Evolutionary conservation across 352 stramenopile genomes (phyloP).

Genomic region (Pythium vanterpoolii): DNA sequence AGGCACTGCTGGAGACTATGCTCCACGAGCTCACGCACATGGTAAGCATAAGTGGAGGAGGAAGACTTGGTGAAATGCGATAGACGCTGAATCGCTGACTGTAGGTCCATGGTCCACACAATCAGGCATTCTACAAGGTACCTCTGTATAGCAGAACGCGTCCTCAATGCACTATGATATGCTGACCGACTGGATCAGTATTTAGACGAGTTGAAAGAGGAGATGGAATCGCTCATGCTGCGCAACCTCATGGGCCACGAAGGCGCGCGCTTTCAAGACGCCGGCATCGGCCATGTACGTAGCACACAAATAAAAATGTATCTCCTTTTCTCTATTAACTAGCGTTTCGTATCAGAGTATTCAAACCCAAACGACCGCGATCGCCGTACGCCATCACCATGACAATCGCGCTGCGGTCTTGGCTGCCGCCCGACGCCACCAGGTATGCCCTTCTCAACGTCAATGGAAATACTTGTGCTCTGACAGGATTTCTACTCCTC

Average conservation of each 20-base stretch:
- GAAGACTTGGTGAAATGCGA: not conserved
- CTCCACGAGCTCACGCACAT: constrained; percentile 75
- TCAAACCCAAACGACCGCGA: constrained; percentile 18
- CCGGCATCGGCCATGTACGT: constrained; percentile 39
- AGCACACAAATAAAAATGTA: not conserved
- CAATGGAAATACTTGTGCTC: too few species aligned
- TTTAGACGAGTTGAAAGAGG: constrained; percentile 52
- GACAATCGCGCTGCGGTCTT: constrained; percentile 36
- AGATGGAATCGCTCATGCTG: constrained; percentile 62
- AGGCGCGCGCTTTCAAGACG: constrained; percentile 40
- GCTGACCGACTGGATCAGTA: constrained; percentile 23
- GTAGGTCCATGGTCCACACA: constrained; percentile 51
- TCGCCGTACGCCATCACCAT: constrained; percentile 21
- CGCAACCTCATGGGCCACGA: constrained; percentile 39
- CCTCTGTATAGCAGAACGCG: not conserved
- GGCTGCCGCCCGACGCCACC: constrained; percentile 35
- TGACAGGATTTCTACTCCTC: too few species aligned
- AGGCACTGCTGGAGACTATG: constrained; percentile 65
- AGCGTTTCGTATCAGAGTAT: constrained; percentile 12
- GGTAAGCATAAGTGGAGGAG: constrained; percentile 9
- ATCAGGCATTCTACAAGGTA: constrained; percentile 65
- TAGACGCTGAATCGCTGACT: not conserved
- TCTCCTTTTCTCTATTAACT: not conserved
- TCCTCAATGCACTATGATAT: not conserved
- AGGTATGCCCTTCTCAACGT: constrained; percentile 22